phyloP scores from a whole-genome alignment of 2,329 filamentous ascomycete genomes.

The Endoconidiophora laricicola region DNA sequence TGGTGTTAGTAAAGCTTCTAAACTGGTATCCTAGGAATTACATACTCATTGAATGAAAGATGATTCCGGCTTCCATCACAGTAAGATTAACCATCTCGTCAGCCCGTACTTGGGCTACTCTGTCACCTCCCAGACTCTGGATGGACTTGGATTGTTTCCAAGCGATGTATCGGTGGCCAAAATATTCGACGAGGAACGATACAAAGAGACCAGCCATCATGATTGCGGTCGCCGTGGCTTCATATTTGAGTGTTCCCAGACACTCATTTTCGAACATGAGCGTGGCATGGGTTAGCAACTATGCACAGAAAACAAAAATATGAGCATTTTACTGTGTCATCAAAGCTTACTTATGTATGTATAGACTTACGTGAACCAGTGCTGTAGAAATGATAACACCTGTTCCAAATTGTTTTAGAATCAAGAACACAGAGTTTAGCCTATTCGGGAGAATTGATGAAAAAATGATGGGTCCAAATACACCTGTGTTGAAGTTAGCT shows the following conservation, averaged over 20 bases:
- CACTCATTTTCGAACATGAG: constrained; percentile 60
- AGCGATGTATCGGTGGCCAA: constrained; percentile 41
- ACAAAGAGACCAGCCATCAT: constrained; percentile 59
- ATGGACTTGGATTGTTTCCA: constrained; percentile 18
- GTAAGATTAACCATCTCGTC: constrained; percentile 42
- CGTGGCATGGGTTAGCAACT: constrained; percentile 56
- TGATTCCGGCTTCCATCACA: constrained; percentile 55
- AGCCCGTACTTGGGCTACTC: constrained; percentile 17
- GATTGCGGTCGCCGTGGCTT: constrained; percentile 52
- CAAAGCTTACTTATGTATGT: background rate
- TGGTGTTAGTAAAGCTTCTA: background rate
- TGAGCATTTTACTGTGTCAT: constrained; percentile 2
- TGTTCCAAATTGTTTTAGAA: constrained; percentile 59
- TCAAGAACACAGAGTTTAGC: constrained; percentile 34
- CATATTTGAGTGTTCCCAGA: constrained; percentile 47
- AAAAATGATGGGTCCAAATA: constrained; percentile 50
- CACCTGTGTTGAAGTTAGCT: constrained; percentile 22
- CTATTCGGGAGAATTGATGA: constrained; percentile 37
- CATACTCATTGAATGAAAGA: constrained; percentile 57
- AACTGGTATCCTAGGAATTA: constrained; percentile 5
- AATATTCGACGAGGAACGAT: constrained; percentile 55
- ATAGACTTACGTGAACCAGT: constrained; percentile 42
- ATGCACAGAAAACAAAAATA: background rate
- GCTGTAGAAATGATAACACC: constrained; percentile 58
- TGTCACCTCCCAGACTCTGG: constrained; percentile 17